Base-by-base conservation (phyloP, 1,284 basidiomycete species). In the Boletus semigastroideus region DNA sequence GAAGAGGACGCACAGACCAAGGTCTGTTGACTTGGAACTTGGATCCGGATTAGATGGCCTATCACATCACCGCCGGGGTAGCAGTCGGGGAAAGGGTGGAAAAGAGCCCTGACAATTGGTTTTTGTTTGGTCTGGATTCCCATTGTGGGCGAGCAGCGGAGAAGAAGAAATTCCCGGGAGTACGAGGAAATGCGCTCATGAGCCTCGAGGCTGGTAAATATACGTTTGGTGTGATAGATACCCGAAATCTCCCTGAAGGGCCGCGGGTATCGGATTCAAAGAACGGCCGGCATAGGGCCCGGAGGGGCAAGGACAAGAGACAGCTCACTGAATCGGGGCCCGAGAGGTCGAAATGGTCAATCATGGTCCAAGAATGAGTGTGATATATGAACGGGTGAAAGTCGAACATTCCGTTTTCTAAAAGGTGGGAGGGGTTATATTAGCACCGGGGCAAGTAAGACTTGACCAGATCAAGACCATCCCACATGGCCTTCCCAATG, bases 1-100 rank as follows among this genome's bases (percentile, higher is more conserved):
- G 90, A 89, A 5, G 77, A 82, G 28, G 91, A 87, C 80, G 60
- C 90, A 84, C 19, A 85, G 78, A 4, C 87, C 89, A 9, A 92
- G 74, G 53, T 80, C 76, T 59, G 82, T 78, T 11, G 91, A 73
- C 63, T 86, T 85, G 27, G 72, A 25, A 7, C 63, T 34, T 73
- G 69, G 56, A 92, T 88, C 14, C 87, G 87, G 36, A 78, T 77
- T 30, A 92, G 75, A 68, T 92, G 89, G 13, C 90, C 90, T 51
- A 87, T 74, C 1, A 87, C 89, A 66, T 90, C 86, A 9, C 82
- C 84, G 56, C 87, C 89, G 38, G 82, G 80, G 63, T 91, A 88
- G 19, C 19, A 22, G 11, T 19, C 64, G 65, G 42, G 64, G 54
- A 22, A 61, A 66, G 7, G 62, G 54, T 25, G 62, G 25, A 25